Evolutionary conservation across 2,329 filamentous ascomycete genomes (phyloP), one percentile per base, ranked within the genome.

Genomic region (Penicillium occitanis): DNA sequence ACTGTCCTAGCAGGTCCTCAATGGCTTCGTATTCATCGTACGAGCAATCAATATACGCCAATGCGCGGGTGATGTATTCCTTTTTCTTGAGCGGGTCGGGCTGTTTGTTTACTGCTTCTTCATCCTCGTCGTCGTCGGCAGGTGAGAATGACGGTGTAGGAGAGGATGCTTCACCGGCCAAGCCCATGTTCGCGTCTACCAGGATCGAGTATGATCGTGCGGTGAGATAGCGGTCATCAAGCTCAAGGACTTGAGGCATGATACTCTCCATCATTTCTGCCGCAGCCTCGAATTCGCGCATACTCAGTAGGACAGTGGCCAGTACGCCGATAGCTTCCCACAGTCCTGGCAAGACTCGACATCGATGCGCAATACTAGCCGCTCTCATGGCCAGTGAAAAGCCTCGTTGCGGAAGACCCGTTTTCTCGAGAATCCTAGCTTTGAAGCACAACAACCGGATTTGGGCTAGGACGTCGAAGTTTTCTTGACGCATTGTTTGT

Each of bases 341-440:
- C 7, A 97, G 80, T 19, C 86, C 85, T 0, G 87, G 86, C 17
- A 93, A 82, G 7, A 94, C 80, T 1, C 88, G 84, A 1, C 90
- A 86, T 57, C 88, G 85, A 81, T 90, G 88, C 0, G 91, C 89
- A 19, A 92, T 86, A 72, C 86, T 89, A 2, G 91, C 89, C 0
- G 92, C 92, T 51, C 91, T 86, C 72, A 96, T 83, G 4, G 88
- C 88, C 5, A 93, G 84, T 1, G 90, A 92, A 75, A 97, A 92
- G 0, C 88, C 92, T 67, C 90, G 87, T 70, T 91, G 86, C 0
- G 92, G 86, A 2, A 89, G 86, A 1, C 89, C 90, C 51, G 86
- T 87, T 70, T 84, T 86, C 64, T 87, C 86, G 65, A 92, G 87
- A 3, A 96, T 83, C 5, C 86, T 83, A 0, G 88, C 89, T 75